Conservation (phyloP, 2,329 filamentous ascomycete species). For the Diplodia seriata region DNA sequence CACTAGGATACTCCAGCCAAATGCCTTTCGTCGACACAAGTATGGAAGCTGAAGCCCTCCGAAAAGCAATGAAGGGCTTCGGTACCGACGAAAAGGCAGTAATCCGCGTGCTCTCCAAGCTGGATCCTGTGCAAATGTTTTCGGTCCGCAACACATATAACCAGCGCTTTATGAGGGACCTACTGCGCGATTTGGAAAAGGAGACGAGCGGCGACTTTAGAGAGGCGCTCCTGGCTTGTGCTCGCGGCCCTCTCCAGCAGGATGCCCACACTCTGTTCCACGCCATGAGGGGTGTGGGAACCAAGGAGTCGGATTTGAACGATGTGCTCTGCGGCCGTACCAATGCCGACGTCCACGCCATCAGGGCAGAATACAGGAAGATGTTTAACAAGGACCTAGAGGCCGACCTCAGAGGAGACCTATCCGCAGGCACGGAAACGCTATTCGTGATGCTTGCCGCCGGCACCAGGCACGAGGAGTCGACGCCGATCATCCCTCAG, state of each 20-base stretch:
- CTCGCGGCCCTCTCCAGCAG: slow-evolving; percentile 77
- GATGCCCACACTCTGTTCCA: slow-evolving; percentile 75
- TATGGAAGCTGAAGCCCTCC: slow-evolving; percentile 72
- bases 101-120: slow-evolving; percentile 71
- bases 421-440: slow-evolving; percentile 84
- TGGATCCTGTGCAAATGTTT: slow-evolving; percentile 80
- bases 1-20: slow-evolving; percentile 77
- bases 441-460: slow-evolving; percentile 84
- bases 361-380: slow-evolving; percentile 78
- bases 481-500: slow-evolving; percentile 72
- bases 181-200: slow-evolving; percentile 76
- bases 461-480: slow-evolving; percentile 78
- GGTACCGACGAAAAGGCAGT: slow-evolving; percentile 85
- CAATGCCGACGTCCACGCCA: slow-evolving; percentile 86
- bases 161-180: slow-evolving; percentile 67
- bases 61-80: slow-evolving; percentile 90
- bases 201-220: slow-evolving; percentile 80
- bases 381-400: slow-evolving; percentile 72
- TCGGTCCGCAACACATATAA: slow-evolving; percentile 66
- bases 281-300: slow-evolving; percentile 80
- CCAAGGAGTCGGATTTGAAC: slow-evolving; percentile 84
- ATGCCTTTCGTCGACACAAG: slow-evolving; percentile 69
- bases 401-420: slow-evolving; percentile 74
- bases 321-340: slow-evolving; percentile 82
- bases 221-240: slow-evolving; percentile 74